A percentile compares a stretch with the other conserved stretches of the same genome.
These are phyloP conservation scores for Beta vulgaris DNA, from an alignment of 148 eudicot species.

Conservation along the genomic window DNA sequence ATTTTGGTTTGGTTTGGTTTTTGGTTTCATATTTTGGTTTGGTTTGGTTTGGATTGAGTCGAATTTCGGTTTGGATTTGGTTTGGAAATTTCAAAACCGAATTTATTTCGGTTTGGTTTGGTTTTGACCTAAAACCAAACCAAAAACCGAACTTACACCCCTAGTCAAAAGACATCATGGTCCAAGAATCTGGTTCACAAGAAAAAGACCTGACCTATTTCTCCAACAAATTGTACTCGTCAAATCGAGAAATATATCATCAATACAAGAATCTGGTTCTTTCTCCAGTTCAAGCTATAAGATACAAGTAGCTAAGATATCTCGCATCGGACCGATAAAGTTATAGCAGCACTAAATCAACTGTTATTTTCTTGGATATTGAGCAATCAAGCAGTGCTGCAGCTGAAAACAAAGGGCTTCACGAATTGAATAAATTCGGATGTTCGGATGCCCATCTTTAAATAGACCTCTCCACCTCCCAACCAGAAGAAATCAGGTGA, in stretches of 20 bases:
- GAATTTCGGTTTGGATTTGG: too few species aligned
- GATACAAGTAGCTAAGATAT: neutral
- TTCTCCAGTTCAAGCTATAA: neutral
- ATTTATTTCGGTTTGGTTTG: too few species aligned
- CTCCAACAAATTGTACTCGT: neutral
- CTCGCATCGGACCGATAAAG: neutral
- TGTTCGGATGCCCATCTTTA: conserved; percentile 80
- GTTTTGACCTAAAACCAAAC: too few species aligned
- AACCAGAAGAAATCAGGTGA: conserved; percentile 92
- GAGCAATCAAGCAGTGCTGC: conserved; percentile 50
- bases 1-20: too few species aligned
- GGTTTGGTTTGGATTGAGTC: too few species aligned
- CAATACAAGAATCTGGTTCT: neutral
- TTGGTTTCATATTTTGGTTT: too few species aligned
- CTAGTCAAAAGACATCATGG: conserved; percentile 13
- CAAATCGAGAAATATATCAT: neutral
- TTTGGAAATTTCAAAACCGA: too few species aligned
- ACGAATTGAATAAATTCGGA: conserved; percentile 63
- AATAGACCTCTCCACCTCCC: conserved; percentile 91
- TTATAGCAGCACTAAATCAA: neutral
- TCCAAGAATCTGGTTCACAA: neutral
- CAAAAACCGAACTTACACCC: too few species aligned
- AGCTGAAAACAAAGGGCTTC: conserved; percentile 77
- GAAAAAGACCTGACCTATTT: neutral
- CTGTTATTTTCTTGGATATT: neutral